Evolutionary conservation across 805 yeast genomes (phyloP).

Genomic region (Kazachstania taianensis): DNA sequence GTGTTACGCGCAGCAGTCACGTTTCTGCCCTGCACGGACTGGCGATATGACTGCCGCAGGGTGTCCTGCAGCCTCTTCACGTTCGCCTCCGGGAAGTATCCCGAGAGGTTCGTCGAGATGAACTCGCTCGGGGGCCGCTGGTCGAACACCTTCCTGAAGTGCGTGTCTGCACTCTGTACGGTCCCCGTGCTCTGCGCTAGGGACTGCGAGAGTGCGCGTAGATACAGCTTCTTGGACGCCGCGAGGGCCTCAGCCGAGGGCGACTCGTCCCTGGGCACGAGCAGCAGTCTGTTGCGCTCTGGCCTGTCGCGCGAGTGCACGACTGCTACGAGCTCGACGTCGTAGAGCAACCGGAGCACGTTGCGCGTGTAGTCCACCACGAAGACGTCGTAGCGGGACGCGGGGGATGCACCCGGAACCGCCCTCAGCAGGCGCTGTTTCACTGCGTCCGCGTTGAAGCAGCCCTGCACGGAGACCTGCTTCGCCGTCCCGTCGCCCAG

Average conservation of each 20-base stretch:
- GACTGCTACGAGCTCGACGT: constrained; percentile 71
- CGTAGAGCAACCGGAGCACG: constrained; percentile 44
- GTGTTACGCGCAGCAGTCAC: constrained; percentile 38
- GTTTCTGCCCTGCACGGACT: constrained; percentile 43
- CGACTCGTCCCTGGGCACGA: constrained; percentile 52
- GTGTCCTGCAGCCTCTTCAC: constrained; percentile 66
- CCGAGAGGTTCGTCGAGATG: constrained; percentile 79
- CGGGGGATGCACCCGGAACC: constrained; percentile 20
- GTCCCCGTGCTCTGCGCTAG: background rate
- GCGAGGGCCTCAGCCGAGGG: constrained; percentile 56
- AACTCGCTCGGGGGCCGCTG: constrained; percentile 91
- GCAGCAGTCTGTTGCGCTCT: constrained; percentile 58
- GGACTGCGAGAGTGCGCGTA: constrained; percentile 10
- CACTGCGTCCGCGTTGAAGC: constrained; percentile 71
- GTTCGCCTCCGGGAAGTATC: constrained; percentile 82
- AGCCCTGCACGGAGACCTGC: constrained; percentile 61
- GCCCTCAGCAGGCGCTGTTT: constrained; percentile 57
- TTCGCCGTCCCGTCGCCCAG: constrained; percentile 64
- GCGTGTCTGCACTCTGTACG: constrained; percentile 16
- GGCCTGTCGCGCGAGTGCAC: constrained; percentile 65
- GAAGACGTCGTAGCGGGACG: constrained; percentile 47
- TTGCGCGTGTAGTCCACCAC: constrained; percentile 37
- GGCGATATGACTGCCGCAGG: constrained; percentile 71
- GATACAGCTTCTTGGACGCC: constrained; percentile 39
- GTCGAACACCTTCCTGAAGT: constrained; percentile 46